Evolutionary conservation across 176 grass and related monocot species (phyloP).

Genomic region (Rhipidocladum racemiflorum): DNA sequence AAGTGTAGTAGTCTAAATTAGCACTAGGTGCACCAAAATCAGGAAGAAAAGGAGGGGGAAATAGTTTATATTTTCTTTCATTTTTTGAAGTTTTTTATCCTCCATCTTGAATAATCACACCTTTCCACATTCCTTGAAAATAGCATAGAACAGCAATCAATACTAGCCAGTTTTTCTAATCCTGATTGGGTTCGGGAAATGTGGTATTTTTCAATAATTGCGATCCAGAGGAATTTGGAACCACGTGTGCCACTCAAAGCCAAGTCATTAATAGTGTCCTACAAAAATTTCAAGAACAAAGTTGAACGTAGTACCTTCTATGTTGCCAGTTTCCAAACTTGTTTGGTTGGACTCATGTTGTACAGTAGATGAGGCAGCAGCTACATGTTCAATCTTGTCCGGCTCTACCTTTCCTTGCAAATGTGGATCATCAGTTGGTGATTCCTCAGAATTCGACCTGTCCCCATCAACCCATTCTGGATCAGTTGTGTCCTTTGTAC

Average conservation of each 20-base stretch:
- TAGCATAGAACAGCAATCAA: background rate
- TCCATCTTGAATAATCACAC: background rate
- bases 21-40: background rate
- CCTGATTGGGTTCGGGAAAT: background rate
- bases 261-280: background rate
- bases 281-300: conserved; percentile 3
- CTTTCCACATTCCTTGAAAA: background rate
- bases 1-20: background rate
- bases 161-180: background rate
- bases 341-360: conserved; percentile 27
- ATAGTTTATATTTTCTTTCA: background rate
- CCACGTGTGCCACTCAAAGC: background rate
- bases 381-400: conserved; percentile 15
- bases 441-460: conserved; percentile 15
- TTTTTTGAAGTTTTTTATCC: background rate
- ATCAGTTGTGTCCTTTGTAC: conserved; percentile 17
- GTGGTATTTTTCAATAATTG: background rate
- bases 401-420: conserved; percentile 11
- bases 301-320: conserved; percentile 32
- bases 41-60: background rate
- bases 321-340: conserved; percentile 4
- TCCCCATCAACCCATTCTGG: background rate
- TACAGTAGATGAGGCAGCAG: conserved; percentile 7
- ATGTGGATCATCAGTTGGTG: conserved; percentile 12
- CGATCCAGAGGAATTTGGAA: background rate